Percentiles rank a stretch among this genome's conserved stretches.
phyloP scores from a whole-genome alignment of 2,329 filamentous ascomycete species.

The Exophiala spinifera region DNA sequence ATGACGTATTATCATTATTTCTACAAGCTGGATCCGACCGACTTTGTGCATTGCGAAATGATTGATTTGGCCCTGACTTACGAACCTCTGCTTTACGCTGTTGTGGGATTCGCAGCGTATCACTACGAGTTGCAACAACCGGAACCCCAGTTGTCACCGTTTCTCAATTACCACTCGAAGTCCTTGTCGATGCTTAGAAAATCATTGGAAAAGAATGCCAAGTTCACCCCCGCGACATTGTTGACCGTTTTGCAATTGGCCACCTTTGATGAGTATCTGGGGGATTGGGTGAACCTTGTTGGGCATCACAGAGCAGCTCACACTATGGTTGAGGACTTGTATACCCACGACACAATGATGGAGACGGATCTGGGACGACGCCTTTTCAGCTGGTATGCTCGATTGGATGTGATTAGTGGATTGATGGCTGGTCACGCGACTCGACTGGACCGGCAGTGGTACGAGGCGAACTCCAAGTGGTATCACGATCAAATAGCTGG shows the following conservation, averaged over 20 bases:
- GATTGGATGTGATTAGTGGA: slow-evolving; percentile 81
- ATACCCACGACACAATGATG: slow-evolving; percentile 71
- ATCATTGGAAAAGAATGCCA: slow-evolving; percentile 67
- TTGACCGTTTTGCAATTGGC: slow-evolving; percentile 87
- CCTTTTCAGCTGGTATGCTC: slow-evolving; percentile 82
- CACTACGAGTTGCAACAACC: slow-evolving; percentile 71
- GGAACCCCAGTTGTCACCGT: slow-evolving; percentile 71
- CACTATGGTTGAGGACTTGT: slow-evolving; percentile 73
- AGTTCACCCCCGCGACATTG: slow-evolving; percentile 69
- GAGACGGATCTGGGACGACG: slow-evolving; percentile 67
- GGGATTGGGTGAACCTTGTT: slow-evolving; percentile 91
- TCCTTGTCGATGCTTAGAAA: slow-evolving; percentile 74
- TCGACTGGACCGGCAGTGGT: slow-evolving; percentile 75
- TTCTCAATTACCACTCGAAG: slow-evolving; percentile 85
- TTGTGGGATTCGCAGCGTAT: slow-evolving; percentile 86
- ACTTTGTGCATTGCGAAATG: slow-evolving; percentile 71
- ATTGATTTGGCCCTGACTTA: slow-evolving; percentile 70
- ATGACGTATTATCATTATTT: slow-evolving; percentile 82
- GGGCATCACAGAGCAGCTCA: slow-evolving; percentile 89
- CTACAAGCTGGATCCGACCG: slow-evolving; percentile 64
- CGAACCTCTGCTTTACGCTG: slow-evolving; percentile 78
- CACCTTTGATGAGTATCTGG: slow-evolving; percentile 92
- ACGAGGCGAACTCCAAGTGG: slow-evolving; percentile 61
- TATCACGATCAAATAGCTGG: slow-evolving; percentile 58
- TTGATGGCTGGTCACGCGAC: slow-evolving; percentile 77